Evolutionary conservation across 164 flowering plant species (phyloP).

Genomic region (Umbellularia californica): DNA sequence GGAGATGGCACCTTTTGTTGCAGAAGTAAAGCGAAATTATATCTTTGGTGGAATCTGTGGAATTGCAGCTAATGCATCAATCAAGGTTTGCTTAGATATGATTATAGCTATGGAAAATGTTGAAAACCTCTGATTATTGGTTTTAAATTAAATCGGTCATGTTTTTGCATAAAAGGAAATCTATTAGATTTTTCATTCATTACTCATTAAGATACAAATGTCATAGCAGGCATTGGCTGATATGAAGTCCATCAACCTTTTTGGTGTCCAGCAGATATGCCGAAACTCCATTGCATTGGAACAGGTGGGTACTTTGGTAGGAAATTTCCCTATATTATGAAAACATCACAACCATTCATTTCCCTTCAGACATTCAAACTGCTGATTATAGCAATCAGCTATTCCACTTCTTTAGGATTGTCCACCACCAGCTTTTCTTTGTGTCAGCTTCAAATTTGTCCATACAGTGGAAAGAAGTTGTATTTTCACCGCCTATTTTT

Average conservation of each 20-base stretch:
- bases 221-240: slow-evolving; percentile 78
- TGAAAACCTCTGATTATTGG: too few species aligned
- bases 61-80: slow-evolving; percentile 73
- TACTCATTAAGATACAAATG: slow-evolving; percentile 3
- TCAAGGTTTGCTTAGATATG: slow-evolving; percentile 57
- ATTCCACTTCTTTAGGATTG: too few species aligned
- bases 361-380: neutral
- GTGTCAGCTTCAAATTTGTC: too few species aligned
- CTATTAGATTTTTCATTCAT: neutral
- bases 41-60: slow-evolving; percentile 95
- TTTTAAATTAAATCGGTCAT: neutral
- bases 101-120: neutral
- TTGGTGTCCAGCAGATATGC: slow-evolving; percentile 98
- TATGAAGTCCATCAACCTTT: slow-evolving; percentile 89
- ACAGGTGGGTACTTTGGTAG: slow-evolving; percentile 50
- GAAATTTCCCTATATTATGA: neutral
- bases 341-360: neutral
- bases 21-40: slow-evolving; percentile 69
- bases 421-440: too few species aligned
- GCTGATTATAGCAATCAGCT: neutral
- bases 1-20: slow-evolving; percentile 91
- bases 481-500: too few species aligned
- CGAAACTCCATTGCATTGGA: slow-evolving; percentile 96
- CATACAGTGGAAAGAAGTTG: too few species aligned
- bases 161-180: neutral